Evolutionary conservation across 805 yeast genomes (phyloP).

Genomic region (Pichia gijzeniarum): DNA sequence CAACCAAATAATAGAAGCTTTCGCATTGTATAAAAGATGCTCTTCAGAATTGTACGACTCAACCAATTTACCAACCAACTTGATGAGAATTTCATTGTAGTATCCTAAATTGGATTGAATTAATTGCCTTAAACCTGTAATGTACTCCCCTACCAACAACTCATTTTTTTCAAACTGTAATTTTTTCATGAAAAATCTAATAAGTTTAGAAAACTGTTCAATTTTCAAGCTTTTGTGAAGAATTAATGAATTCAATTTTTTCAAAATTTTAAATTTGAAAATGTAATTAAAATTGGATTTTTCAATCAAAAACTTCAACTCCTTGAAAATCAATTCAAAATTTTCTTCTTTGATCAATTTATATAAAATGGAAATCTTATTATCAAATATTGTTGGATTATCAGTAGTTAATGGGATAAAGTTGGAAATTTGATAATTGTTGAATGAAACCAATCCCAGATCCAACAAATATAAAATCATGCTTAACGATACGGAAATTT

Average conservation of each 20-base stretch:
- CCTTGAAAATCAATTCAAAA: slow-evolving; percentile 46
- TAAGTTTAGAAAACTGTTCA: slow-evolving; percentile 46
- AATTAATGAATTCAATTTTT: slow-evolving; percentile 38
- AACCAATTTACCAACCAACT: slow-evolving; percentile 33
- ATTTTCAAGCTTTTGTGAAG: slow-evolving; percentile 23
- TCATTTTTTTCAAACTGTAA: slow-evolving; percentile 21
- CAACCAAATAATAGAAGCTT: slow-evolving; percentile 84
- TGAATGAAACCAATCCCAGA: slow-evolving; percentile 33
- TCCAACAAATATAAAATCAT: slow-evolving; percentile 23
- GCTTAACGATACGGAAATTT: slow-evolving; percentile 11
- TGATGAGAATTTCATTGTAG: slow-evolving; percentile 49
- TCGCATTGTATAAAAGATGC: slow-evolving; percentile 37
- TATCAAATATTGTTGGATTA: slow-evolving; percentile 32
- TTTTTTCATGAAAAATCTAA: slow-evolving; percentile 58
- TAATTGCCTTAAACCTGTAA: slow-evolving; percentile 65
- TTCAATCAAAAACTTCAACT: slow-evolving; percentile 53
- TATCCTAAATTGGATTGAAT: slow-evolving; percentile 56
- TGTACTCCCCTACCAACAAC: slow-evolving; percentile 50
- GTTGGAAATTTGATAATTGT: slow-evolving; percentile 31
- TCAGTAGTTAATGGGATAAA: slow-evolving; percentile 59
- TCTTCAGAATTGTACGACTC: slow-evolving; percentile 7
- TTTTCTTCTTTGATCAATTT: slow-evolving; percentile 49
- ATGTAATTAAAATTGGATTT: slow-evolving; percentile 13
- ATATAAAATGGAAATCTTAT: slow-evolving; percentile 58
- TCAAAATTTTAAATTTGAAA: slow-evolving; percentile 43